These are phyloP conservation scores for Fusarium foetens DNA, from an alignment of 2,329 filamentous ascomycete species.

Conservation along the genomic window DNA sequence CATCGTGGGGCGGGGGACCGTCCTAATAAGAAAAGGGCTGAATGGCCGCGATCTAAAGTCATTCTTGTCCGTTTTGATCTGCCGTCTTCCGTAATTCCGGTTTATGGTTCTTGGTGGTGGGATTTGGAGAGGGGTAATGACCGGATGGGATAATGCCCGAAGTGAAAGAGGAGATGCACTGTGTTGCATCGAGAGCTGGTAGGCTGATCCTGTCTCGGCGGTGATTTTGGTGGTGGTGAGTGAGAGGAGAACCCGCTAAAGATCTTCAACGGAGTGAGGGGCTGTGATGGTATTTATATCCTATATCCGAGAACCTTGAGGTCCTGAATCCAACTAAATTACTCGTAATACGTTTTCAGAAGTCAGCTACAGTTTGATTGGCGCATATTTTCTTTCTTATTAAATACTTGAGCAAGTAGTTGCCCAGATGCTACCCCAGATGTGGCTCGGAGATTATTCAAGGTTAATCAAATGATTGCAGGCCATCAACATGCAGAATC, in stretches of 20 bases:
- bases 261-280: neutral
- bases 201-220: neutral
- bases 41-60: constrained; percentile 19
- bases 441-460: neutral
- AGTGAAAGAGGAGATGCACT: neutral
- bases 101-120: neutral
- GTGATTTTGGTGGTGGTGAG: neutral
- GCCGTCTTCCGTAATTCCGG: constrained; percentile 15
- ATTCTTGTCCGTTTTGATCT: constrained; percentile 14
- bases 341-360: neutral
- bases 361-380: neutral
- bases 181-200: constrained; percentile 10
- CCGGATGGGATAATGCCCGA: neutral
- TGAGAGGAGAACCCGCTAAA: neutral
- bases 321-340: neutral
- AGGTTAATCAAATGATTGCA: neutral
- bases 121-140: constrained; percentile 20
- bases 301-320: neutral
- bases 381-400: neutral
- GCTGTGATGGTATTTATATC: neutral
- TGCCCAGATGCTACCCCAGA: neutral
- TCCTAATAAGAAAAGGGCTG: constrained; percentile 7
- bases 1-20: constrained; percentile 19
- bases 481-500: neutral
- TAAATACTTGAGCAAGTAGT: neutral